Conservation (phyloP, 257 asterid species). For the Fraxinus excelsior region DNA sequence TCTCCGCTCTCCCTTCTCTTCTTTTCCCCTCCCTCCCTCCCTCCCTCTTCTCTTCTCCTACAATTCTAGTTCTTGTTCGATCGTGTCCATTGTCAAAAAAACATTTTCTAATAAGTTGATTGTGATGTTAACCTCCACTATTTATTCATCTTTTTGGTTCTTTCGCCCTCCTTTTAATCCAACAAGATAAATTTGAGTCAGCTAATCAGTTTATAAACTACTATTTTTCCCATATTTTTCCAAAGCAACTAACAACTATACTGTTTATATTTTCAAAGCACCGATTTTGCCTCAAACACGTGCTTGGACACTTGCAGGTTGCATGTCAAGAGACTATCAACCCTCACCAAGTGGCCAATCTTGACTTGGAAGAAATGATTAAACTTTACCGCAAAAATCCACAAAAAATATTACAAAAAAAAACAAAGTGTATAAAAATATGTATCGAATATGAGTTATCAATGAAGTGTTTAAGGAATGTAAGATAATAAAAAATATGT, state of each 20-base stretch:
- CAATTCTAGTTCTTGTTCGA: background rate
- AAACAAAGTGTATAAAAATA: slow-evolving; percentile 3
- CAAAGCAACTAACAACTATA: background rate
- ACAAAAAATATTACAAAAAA: no score
- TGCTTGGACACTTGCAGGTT: background rate
- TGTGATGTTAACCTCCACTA: background rate
- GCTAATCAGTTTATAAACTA: background rate
- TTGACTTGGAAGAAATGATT: background rate
- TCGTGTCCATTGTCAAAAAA: background rate
- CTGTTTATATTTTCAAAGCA: background rate
- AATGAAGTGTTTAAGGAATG: background rate
- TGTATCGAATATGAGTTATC: background rate
- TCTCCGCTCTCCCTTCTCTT: background rate
- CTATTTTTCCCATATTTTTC: background rate
- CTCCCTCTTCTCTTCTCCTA: background rate
- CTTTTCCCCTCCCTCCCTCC: background rate
- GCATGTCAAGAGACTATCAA: slow-evolving; percentile 14
- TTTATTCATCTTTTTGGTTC: background rate
- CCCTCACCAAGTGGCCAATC: slow-evolving; percentile 15
- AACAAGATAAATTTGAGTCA: background rate
- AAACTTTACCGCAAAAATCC: background rate
- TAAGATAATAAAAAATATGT: background rate
- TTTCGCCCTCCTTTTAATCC: background rate
- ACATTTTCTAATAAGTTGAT: background rate
- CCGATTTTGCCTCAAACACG: slow-evolving; percentile 3